Evolutionary conservation across 1,139 yeast genomes (phyloP).

Genomic region (Nakaseomyces delphensis): DNA sequence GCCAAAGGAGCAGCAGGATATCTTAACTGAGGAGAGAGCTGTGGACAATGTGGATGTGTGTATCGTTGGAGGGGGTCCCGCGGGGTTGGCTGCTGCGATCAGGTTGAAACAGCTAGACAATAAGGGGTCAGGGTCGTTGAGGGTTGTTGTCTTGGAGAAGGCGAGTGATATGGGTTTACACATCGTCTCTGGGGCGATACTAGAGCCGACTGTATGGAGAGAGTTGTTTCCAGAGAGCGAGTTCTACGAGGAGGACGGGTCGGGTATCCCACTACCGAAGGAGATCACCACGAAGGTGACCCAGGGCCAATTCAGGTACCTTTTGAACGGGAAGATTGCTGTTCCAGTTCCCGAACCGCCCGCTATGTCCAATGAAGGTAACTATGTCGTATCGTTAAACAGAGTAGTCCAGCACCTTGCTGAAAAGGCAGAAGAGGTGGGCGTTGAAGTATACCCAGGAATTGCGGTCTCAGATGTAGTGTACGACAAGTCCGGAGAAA

Average conservation of each 20-base stretch:
- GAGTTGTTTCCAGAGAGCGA: constrained; percentile 80
- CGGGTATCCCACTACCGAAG: constrained; percentile 63
- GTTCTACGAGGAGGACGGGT: constrained; percentile 40
- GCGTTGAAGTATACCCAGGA: constrained; percentile 89
- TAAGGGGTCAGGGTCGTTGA: constrained; percentile 54
- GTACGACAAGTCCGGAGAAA: constrained; percentile 46
- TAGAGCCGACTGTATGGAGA: constrained; percentile 78
- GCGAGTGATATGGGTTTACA: constrained; percentile 91
- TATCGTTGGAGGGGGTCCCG: constrained; percentile 97
- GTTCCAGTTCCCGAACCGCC: constrained; percentile 88
- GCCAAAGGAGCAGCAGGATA: constrained; percentile 37
- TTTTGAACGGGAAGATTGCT: constrained; percentile 45
- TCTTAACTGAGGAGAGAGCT: constrained; percentile 55
- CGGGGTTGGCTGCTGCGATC: constrained; percentile 92
- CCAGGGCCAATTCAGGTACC: constrained; percentile 58
- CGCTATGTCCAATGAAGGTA: constrained; percentile 72
- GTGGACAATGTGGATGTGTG: constrained; percentile 84
- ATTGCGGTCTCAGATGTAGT: constrained; percentile 80
- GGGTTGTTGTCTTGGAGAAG: constrained; percentile 86
- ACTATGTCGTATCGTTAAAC: constrained; percentile 76
- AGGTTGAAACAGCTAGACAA: constrained; percentile 74
- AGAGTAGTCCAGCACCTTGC: constrained; percentile 74
- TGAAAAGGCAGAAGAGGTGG: constrained; percentile 85
- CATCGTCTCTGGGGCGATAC: constrained; percentile 85
- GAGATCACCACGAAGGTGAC: constrained; percentile 69